These are phyloP conservation scores for Rhizopogon roseolus DNA, from an alignment of 768 basidiomycete genomes.

Conservation along the genomic window DNA sequence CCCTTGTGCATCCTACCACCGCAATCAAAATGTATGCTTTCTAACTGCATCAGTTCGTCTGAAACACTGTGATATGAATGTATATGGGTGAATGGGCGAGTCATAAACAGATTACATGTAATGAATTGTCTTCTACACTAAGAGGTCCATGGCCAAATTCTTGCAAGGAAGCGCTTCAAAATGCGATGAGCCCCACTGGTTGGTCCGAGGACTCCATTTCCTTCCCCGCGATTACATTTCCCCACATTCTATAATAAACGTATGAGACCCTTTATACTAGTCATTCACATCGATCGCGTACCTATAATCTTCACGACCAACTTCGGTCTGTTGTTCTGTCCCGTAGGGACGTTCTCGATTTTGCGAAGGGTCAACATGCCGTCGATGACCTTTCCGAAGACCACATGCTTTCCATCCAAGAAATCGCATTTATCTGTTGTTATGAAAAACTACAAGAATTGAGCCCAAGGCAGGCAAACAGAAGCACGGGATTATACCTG, in stretches of 20 bases:
- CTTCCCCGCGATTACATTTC: slow-evolving; percentile 40
- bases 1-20: slow-evolving; percentile 31
- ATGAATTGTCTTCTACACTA: background rate
- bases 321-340: slow-evolving; percentile 86
- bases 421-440: slow-evolving; percentile 95
- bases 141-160: background rate
- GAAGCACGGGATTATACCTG: slow-evolving; percentile 40
- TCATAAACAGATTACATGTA: background rate
- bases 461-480: background rate
- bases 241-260: slow-evolving; percentile 41
- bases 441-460: slow-evolving; percentile 79
- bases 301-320: slow-evolving; percentile 84
- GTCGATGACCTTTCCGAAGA: slow-evolving; percentile 87
- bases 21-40: slow-evolving; percentile 24
- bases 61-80: background rate
- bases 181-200: background rate
- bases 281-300: slow-evolving; percentile 25
- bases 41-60: slow-evolving; percentile 10
- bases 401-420: slow-evolving; percentile 91
- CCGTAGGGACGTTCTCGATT: slow-evolving; percentile 93
- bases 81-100: background rate
- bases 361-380: slow-evolving; percentile 95
- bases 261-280: background rate
- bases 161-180: background rate
- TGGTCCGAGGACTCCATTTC: background rate